Conservation (phyloP, 352 stramenopile genomes). For the Achlya hypogyna region DNA sequence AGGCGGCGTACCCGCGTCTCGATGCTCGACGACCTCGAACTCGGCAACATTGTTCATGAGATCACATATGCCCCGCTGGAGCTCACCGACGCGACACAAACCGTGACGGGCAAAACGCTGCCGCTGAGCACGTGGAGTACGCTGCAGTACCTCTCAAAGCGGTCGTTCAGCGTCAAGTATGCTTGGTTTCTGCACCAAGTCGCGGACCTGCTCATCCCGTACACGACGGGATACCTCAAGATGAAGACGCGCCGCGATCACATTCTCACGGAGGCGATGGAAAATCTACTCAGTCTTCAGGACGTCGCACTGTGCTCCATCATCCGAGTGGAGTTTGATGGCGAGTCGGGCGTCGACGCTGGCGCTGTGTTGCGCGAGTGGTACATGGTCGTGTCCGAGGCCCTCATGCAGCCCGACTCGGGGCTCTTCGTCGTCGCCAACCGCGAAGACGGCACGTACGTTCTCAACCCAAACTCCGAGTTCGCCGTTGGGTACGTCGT, state of each 20-base stretch:
- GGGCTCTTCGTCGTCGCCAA: conserved; percentile 72
- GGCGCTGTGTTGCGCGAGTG: conserved; percentile 70
- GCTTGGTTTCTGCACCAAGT: conserved; percentile 78
- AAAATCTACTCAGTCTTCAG: conserved; percentile 68
- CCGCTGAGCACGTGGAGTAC: conserved; percentile 40
- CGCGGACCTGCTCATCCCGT: conserved; percentile 45
- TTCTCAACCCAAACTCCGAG: conserved; percentile 57
- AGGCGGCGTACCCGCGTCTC: not conserved
- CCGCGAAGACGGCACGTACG: conserved; percentile 53
- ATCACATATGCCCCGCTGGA: conserved; percentile 54
- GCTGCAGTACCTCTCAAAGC: not conserved
- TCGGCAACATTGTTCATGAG: conserved; percentile 64
- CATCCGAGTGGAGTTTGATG: conserved; percentile 81
- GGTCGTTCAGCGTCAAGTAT: conserved; percentile 73
- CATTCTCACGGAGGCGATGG: conserved; percentile 72
- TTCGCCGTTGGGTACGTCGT: not conserved
- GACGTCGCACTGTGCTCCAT: conserved; percentile 67
- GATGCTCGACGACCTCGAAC: conserved; percentile 27
- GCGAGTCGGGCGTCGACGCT: conserved; percentile 65
- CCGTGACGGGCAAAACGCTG: conserved; percentile 50
- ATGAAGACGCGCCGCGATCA: conserved; percentile 61
- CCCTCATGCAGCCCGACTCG: conserved; percentile 49
- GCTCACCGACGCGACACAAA: conserved; percentile 47
- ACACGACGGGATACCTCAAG: conserved; percentile 79
- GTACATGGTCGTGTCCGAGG: conserved; percentile 70